Conservation (phyloP, 2,329 filamentous ascomycete genomes). For the Ophiosphaerella korrae region DNA sequence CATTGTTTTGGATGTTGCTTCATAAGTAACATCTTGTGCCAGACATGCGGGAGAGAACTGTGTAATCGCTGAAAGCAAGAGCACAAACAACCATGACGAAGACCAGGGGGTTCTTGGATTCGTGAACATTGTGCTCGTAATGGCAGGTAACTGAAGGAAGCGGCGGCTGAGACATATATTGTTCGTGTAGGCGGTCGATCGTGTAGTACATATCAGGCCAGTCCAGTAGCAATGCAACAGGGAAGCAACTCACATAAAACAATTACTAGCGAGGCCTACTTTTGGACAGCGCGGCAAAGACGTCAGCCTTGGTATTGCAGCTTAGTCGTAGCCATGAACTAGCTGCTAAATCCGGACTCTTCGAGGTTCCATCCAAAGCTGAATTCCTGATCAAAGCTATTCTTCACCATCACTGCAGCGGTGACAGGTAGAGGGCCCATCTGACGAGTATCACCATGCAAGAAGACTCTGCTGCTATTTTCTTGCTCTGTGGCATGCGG, state of each 20-base stretch:
- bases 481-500: too few relatives aligned
- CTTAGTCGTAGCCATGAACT: slow-evolving; percentile 9
- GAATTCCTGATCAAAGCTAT: neutral
- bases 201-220: neutral
- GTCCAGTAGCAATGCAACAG: slow-evolving; percentile 10
- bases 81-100: neutral
- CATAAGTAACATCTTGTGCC: slow-evolving; percentile 8
- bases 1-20: neutral
- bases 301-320: slow-evolving; percentile 5
- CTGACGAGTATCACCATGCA: neutral
- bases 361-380: neutral
- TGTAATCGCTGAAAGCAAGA: neutral
- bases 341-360: neutral
- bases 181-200: neutral
- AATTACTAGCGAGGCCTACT: slow-evolving; percentile 3
- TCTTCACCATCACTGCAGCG: neutral
- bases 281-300: slow-evolving; percentile 9
- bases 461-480: too few relatives aligned
- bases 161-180: neutral
- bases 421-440: neutral
- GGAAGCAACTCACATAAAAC: slow-evolving; percentile 11
- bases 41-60: slow-evolving; percentile 9
- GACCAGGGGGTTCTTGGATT: neutral
- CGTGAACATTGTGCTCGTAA: neutral
- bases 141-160: neutral